Base-by-base conservation (phyloP, 805 yeast species). In the Sungouiozyma ichnusensis region DNA sequence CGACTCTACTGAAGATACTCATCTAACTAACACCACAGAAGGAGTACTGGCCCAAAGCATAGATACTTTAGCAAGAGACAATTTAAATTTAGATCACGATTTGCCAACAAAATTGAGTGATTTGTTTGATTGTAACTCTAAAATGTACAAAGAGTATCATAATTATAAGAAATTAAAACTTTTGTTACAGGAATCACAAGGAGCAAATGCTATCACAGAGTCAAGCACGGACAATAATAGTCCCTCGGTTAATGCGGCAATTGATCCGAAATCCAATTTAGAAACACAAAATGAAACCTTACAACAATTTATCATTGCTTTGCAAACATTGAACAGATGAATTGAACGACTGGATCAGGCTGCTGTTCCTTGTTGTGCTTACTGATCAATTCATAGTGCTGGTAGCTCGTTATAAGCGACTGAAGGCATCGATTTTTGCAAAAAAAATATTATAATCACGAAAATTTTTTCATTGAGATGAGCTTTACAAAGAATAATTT, bases 41-140 rank as follows among this genome's bases (percentile, higher is more conserved):
- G 11, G 29, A 7, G 9, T 24, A 7, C 29, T 55, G 4, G 57
- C 54, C 1, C 4, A 34, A 8, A 40, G 50, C 19, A 19, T 55
- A 17, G 33, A 35, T 6, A 42, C 41, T 8, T 38, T 53, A 11
- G 44, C 51, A 52, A 45, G 49, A 3, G 45, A 48, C 16, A 51
- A 51, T 36, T 46, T 45, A 17, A 37, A 48, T 11, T 17, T 50
- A 33, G 60, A 55, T 33, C 41, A 40, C 6, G 33, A 36, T 2
- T 40, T 57, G 14, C 40, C 39, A 8, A 40, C 38, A 6, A 35
- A 13, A 13, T 6, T 35, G 13, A 14, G 8, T 9, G 11, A n/a
- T 7, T 9, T 11, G 24, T 17, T 16, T 19, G 19, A 6, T 5
- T 35, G 7, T 5, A 35, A 17, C n/a, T 27, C 20, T 13, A 31